Evolutionary conservation across 176 grass and related monocot genomes (phyloP).

Genomic region (Puccinellia tenuiflora): DNA sequence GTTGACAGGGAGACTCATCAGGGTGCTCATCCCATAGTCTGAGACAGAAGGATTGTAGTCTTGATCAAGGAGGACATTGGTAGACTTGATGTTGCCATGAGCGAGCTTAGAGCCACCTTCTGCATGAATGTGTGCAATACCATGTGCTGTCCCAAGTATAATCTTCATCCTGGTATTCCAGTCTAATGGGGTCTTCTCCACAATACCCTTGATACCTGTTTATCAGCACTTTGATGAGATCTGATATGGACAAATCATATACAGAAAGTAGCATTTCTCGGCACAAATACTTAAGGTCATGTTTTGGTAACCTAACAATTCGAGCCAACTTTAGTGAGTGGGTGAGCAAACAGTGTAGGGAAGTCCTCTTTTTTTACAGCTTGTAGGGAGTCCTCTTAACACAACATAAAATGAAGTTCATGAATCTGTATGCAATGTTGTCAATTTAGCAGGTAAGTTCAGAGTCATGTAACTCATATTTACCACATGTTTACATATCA

Average conservation of each 20-base stretch:
- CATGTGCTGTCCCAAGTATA: conserved; percentile 60
- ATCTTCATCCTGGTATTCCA: conserved; percentile 90
- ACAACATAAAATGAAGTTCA: conserved; percentile 1
- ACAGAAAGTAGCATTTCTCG: neutral
- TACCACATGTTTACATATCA: neutral
- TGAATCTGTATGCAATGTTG: neutral
- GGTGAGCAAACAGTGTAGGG: neutral
- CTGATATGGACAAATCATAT: neutral
- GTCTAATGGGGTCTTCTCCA: conserved; percentile 57
- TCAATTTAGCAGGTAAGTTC: neutral
- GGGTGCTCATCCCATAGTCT: conserved; percentile 62
- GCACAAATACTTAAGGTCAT: neutral
- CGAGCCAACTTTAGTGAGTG: neutral
- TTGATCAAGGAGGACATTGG: conserved; percentile 79
- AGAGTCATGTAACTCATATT: neutral
- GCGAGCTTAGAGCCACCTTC: conserved; percentile 74
- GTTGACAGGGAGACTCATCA: conserved; percentile 64
- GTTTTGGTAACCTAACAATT: neutral
- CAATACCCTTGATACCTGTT: conserved; percentile 57
- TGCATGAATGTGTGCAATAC: conserved; percentile 70
- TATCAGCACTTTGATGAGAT: conserved; percentile 29
- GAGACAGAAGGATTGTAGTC: conserved; percentile 63
- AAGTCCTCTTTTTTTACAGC: neutral
- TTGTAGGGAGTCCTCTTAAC: neutral
- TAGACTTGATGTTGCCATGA: conserved; percentile 95